Evolutionary conservation across 208 protist genomes (phyloP).

Genomic region (Porcisia hertigi): DNA sequence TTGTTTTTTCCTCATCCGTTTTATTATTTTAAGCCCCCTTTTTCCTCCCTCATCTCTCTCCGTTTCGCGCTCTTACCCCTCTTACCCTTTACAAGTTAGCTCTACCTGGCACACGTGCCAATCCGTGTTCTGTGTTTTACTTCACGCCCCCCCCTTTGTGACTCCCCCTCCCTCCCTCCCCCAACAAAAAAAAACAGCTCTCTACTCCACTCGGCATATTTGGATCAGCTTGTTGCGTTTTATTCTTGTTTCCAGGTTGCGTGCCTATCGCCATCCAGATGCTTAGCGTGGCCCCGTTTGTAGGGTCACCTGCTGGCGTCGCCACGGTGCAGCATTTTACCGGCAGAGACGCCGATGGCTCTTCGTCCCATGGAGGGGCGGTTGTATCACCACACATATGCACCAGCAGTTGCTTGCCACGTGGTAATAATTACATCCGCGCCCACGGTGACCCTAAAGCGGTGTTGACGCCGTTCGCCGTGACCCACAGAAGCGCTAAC

Average conservation of each 20-base stretch:
- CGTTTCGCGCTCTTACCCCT: background rate
- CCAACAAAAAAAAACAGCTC: background rate
- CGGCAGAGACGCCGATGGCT: background rate
- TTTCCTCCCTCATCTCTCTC: conserved; percentile 2
- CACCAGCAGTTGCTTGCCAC: background rate
- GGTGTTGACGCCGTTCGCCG: background rate
- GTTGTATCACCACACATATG: background rate
- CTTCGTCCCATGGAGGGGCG: background rate
- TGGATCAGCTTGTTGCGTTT: background rate
- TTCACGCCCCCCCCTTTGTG: background rate
- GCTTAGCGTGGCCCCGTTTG: background rate
- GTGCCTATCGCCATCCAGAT: background rate
- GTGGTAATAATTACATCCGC: background rate
- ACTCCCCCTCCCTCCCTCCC: background rate
- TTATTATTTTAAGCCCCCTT: background rate
- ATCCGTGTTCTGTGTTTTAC: background rate
- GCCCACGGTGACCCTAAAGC: background rate
- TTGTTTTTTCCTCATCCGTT: conserved; percentile 6
- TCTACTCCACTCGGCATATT: background rate
- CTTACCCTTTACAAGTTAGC: background rate
- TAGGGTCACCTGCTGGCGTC: background rate
- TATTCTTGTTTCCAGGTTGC: background rate
- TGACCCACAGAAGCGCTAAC: background rate
- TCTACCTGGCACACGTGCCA: background rate
- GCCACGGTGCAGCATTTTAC: background rate